Percentiles rank a stretch among this genome's conserved stretches.
Conservation (phyloP, 2,329 filamentous ascomycete species). For the Ceratocystis lukuohia region DNA sequence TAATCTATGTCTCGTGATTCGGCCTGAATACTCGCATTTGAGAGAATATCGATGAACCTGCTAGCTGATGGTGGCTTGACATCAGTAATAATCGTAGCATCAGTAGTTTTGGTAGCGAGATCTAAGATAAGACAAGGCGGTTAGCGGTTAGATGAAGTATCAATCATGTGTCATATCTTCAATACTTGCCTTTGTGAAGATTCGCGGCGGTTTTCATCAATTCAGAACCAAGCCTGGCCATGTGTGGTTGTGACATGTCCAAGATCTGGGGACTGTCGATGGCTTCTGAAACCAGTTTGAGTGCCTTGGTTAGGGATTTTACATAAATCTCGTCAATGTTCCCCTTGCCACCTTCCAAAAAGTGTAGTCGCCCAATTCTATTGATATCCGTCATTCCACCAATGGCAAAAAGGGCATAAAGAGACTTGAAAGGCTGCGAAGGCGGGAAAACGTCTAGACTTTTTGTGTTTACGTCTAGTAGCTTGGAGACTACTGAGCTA, state of each 20-base stretch:
- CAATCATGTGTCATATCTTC: no score
- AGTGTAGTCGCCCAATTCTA: conserved; percentile 19
- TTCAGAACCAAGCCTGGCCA: conserved; percentile 5
- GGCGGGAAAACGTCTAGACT: conserved; percentile 53
- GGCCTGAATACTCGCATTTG: neutral
- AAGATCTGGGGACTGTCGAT: conserved; percentile 45
- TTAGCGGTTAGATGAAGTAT: neutral
- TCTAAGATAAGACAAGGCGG: neutral
- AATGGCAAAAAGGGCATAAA: conserved; percentile 60
- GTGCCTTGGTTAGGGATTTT: conserved; percentile 31
- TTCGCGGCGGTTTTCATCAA: conserved; percentile 24
- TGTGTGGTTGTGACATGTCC: conserved; percentile 22
- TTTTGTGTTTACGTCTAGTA: conserved; percentile 40
- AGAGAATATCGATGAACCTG: conserved; percentile 2
- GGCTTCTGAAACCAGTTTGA: conserved; percentile 45
- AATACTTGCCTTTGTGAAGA: conserved; percentile 30
- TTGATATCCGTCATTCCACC: conserved; percentile 42
- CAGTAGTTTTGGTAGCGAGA: neutral
- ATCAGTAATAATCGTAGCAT: neutral
- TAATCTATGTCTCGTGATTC: neutral
- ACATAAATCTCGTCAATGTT: conserved; percentile 23
- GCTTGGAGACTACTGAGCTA: conserved; percentile 43
- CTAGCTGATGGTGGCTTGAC: neutral
- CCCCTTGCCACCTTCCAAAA: conserved; percentile 12
- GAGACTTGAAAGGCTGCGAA: conserved; percentile 55